A percentile compares a stretch with the other conserved stretches of the same genome.
These are phyloP conservation scores for Zalaria sp. DNA, from an alignment of 2,329 filamentous ascomycete species.

Conservation along the genomic window DNA sequence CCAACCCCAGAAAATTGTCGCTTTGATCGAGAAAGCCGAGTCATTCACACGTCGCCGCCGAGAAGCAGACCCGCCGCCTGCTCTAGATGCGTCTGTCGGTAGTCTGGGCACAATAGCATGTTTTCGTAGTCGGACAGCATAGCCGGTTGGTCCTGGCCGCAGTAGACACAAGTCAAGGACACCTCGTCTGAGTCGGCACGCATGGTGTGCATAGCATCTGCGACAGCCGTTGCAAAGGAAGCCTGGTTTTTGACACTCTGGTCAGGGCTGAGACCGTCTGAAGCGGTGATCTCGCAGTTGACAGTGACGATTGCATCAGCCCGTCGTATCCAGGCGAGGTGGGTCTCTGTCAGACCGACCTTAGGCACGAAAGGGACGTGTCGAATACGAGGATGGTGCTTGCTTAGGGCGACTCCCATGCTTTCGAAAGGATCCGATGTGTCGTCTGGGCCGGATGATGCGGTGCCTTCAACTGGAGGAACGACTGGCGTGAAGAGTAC, in stretches of 20 bases:
- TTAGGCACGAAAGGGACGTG: conserved; percentile 58
- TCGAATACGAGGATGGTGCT: conserved; percentile 45
- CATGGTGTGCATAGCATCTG: background rate
- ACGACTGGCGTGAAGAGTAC: conserved; percentile 31
- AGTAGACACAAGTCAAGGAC: background rate
- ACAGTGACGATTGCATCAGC: conserved; percentile 49
- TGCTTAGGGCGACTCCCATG: conserved; percentile 49
- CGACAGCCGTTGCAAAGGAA: conserved; percentile 9
- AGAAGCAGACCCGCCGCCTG: background rate
- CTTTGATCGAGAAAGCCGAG: no score
- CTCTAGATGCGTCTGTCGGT: background rate
- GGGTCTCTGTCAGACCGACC: conserved; percentile 48
- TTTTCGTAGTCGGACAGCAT: background rate
- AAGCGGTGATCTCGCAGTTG: conserved; percentile 24
- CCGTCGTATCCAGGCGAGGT: conserved; percentile 47
- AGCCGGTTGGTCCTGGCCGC: background rate
- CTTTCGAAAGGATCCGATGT: conserved; percentile 57
- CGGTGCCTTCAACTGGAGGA: conserved; percentile 6
- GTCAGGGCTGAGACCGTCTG: conserved; percentile 20
- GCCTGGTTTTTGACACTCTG: conserved; percentile 9
- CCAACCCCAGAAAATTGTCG: no score
- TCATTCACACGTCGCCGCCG: background rate
- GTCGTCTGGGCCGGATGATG: conserved; percentile 17
- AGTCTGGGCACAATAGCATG: background rate
- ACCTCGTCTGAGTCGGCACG: background rate